Evolutionary conservation across 2,329 filamentous ascomycete genomes (phyloP).

Genomic region (Diplocarpon rosae): DNA sequence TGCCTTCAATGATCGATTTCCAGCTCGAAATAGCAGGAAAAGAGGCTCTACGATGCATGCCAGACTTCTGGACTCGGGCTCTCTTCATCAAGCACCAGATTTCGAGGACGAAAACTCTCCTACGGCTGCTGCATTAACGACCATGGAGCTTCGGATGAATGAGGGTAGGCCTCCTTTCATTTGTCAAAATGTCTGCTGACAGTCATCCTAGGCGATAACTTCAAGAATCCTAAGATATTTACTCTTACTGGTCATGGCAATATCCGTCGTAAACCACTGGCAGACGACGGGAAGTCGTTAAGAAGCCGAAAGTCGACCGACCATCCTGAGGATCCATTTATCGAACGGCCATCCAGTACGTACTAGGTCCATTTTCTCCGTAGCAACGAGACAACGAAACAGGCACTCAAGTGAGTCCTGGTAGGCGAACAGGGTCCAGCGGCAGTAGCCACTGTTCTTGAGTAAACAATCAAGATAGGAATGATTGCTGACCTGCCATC

Average conservation of each 20-base stretch:
- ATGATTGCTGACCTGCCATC: not conserved
- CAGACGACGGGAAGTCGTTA: conserved; percentile 12
- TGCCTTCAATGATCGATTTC: conserved; percentile 14
- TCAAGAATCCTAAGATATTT: conserved; percentile 10
- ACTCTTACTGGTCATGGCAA: conserved; percentile 14
- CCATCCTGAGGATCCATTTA: conserved; percentile 12
- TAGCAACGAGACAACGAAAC: too few relatives aligned
- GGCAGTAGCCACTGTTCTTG: not conserved
- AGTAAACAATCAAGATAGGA: not conserved
- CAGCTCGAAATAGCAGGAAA: conserved; percentile 7
- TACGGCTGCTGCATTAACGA: conserved; percentile 1
- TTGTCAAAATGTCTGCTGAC: not conserved
- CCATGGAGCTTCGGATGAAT: conserved; percentile 16
- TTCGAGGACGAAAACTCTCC: conserved; percentile 6
- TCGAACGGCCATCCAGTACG: conserved; percentile 7
- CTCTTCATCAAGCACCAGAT: conserved; percentile 5
- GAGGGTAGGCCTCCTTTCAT: conserved; percentile 10
- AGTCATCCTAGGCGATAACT: conserved; percentile 12
- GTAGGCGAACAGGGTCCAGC: not conserved
- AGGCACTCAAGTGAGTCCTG: too few relatives aligned
- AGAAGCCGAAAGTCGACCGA: conserved; percentile 12
- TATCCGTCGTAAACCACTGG: conserved; percentile 12
- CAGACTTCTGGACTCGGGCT: conserved; percentile 5
- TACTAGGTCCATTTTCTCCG: not conserved
- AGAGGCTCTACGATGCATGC: conserved; percentile 11